Evolutionary conservation across 345 rosid genomes (phyloP).

Genomic region (Aethionema arabicum): DNA sequence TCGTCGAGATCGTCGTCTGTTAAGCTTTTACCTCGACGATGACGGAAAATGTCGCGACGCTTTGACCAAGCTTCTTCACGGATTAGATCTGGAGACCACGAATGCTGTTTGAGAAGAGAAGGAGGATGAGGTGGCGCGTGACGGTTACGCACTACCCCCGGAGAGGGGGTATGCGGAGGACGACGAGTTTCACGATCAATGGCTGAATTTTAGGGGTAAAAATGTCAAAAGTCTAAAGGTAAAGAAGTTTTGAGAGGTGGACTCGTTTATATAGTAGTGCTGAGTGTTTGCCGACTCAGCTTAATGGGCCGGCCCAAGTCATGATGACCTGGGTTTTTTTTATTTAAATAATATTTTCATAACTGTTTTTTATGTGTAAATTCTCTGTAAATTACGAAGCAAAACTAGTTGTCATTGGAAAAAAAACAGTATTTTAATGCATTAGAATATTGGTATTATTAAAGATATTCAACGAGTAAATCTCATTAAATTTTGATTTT

Average conservation of each 20-base stretch:
- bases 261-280: slow-evolving; percentile 23
- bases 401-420: slow-evolving; percentile 15
- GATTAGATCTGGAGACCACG: slow-evolving; percentile 86
- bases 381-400: slow-evolving; percentile 13
- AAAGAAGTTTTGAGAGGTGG: slow-evolving; percentile 2
- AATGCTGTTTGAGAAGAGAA: slow-evolving; percentile 66
- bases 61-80: slow-evolving; percentile 87
- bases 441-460: not conserved
- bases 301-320: slow-evolving; percentile 37
- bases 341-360: not conserved
- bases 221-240: not conserved
- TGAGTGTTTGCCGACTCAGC: slow-evolving; percentile 14
- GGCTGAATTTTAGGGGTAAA: slow-evolving; percentile 37
- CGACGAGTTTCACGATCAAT: slow-evolving; percentile 45
- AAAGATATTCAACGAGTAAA: no score
- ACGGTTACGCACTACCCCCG: slow-evolving; percentile 41
- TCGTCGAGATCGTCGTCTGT: slow-evolving; percentile 92
- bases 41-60: slow-evolving; percentile 53
- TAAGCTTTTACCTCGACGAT: slow-evolving; percentile 66
- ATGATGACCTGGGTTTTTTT: slow-evolving; percentile 14
- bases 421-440: no score
- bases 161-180: slow-evolving; percentile 43
- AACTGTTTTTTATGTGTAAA: not conserved
- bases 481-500: no score
- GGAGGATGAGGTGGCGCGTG: slow-evolving; percentile 29